Base-by-base conservation (phyloP, 2,329 filamentous ascomycete species). In the Pseudogymnoascus sp. region DNA sequence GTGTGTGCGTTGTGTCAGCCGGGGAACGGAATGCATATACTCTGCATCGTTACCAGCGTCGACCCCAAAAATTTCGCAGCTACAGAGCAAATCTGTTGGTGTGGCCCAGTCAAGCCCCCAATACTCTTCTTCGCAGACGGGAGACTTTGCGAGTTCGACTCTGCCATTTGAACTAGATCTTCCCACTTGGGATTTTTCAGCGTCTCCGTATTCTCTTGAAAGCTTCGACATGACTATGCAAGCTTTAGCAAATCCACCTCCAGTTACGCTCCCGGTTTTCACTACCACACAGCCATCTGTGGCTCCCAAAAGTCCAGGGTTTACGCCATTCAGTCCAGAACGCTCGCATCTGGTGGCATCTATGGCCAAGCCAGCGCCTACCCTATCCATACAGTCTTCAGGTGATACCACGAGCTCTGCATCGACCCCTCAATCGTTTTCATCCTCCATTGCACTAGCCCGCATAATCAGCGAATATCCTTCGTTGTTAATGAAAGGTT, bases 401-500 rank as follows among this genome's bases (percentile, higher is more conserved):
- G 35, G 26, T 29, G 60, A 62, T 6, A 62, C 19, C 50, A 17
- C 19, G n/a, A 62, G 60, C 40, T 62, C 38, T 13, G 13, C 35
- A 17, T 31, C 33, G 29, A 59, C 42, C 6, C 42, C n/a, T 29
- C 23, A 44, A n/a, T 40, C 42, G 26, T 35, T 13, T 38, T 37
- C 15, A 23, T 26, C 61, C 44, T 37, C 44, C 13, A 17, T 21
- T 37, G 11, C 38, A 5, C n/a, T 21, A 9, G 23, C 67, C 21
- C 64, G 40, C 31, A 29, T 65, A 11, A 38, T 70, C 21, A 44
- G 63, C 17, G 61, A 68, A 60, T 70, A 70, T 62, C 68, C 68
- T 9, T 65, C 42, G 31, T 61, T 62, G 2, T 62, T 70, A 19
- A 63, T 66, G 5, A 63, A 63, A 23, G 63, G 66, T 53, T 63